These are phyloP conservation scores for Oryza rufipogon DNA, from an alignment of 176 grass and related monocot species.

Conservation along the genomic window DNA sequence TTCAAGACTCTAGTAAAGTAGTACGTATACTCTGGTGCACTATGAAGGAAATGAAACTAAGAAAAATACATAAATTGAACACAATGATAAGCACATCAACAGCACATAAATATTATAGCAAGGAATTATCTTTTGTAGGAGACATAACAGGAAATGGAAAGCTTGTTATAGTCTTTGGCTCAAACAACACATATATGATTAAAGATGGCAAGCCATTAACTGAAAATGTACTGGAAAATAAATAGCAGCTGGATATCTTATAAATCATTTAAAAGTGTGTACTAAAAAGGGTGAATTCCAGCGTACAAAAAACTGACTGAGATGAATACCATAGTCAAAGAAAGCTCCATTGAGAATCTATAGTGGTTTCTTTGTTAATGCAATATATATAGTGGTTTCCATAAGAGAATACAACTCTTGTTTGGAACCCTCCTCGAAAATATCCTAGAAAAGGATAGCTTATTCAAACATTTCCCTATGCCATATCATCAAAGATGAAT, in stretches of 20 bases:
- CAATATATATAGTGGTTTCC: not conserved
- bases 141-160: conserved; percentile 2
- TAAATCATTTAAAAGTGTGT: not conserved
- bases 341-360: not conserved
- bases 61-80: conserved; percentile 26
- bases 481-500: conserved; percentile 20
- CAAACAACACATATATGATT: not conserved
- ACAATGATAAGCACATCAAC: not conserved
- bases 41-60: not conserved
- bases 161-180: not conserved
- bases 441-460: not conserved
- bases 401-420: not conserved
- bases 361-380: not conserved
- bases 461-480: not conserved
- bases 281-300: not conserved
- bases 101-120: not conserved
- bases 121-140: not conserved
- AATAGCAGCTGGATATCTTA: conserved; percentile 1
- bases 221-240: conserved; percentile 32
- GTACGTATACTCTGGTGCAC: not conserved
- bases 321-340: not conserved
- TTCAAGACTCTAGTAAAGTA: not conserved
- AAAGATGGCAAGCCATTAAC: not conserved
- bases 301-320: not conserved
- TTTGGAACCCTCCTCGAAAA: conserved; percentile 12